phyloP scores from a whole-genome alignment of 768 basidiomycete species.

The Dendrothele bispora region DNA sequence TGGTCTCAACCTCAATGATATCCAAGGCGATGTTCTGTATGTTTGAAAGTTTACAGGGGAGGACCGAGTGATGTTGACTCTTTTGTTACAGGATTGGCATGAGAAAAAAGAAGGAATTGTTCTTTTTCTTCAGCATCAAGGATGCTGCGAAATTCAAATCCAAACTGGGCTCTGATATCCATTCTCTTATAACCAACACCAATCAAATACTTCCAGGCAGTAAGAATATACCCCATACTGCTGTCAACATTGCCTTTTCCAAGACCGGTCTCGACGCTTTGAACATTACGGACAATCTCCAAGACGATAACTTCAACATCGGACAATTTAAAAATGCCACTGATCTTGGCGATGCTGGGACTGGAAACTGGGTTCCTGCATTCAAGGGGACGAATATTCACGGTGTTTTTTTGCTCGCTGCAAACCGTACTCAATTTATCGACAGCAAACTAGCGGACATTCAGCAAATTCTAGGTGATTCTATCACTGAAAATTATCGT shows the following conservation, averaged over 20 bases:
- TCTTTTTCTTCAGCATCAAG: constrained; percentile 52
- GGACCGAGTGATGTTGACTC: background rate
- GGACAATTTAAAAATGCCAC: constrained; percentile 43
- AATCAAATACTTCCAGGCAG: constrained; percentile 35
- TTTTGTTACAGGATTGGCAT: constrained; percentile 44
- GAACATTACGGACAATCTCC: constrained; percentile 40
- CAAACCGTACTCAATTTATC: constrained; percentile 31
- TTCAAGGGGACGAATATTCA: constrained; percentile 46
- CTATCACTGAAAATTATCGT: constrained; percentile 38
- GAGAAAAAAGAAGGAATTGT: constrained; percentile 52
- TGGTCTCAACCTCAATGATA: constrained; percentile 37
- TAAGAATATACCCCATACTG: constrained; percentile 26
- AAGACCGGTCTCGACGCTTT: constrained; percentile 45
- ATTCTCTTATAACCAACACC: constrained; percentile 47
- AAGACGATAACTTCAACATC: constrained; percentile 32
- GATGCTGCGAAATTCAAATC: constrained; percentile 42
- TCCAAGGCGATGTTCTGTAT: constrained; percentile 50
- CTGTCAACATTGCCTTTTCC: constrained; percentile 55
- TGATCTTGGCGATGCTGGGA: constrained; percentile 37
- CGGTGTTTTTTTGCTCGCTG: constrained; percentile 49
- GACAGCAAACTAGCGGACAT: constrained; percentile 28
- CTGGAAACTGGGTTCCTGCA: constrained; percentile 43
- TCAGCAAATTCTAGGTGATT: constrained; percentile 36
- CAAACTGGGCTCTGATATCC: constrained; percentile 35
- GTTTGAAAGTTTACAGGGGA: constrained; percentile 8